Base-by-base conservation (phyloP, 2,329 filamentous ascomycete genomes). In the Xylaria hypoxylon region DNA sequence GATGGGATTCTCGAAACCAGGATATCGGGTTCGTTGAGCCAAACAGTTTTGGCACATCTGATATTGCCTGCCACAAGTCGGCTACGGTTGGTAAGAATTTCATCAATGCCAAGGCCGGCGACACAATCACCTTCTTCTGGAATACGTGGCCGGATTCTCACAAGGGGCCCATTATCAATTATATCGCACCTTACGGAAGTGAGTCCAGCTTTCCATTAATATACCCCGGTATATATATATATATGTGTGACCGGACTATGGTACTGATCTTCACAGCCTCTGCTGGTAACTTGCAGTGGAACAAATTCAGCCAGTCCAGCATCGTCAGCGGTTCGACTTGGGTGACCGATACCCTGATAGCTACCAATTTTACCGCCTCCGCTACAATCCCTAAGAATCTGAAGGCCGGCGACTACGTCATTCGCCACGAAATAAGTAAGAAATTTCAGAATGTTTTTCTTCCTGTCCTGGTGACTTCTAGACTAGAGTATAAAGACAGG, bases 271-370 rank as follows among this genome's bases (percentile, higher is more conserved):
- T 78, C 79, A 35, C 75, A 19, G 84, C 83, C 51, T 81, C 83
- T 74, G 83, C 85, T 74, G 77, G 76, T 2, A 73, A 76, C 22
- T 79, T 88, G 28, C 73, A 82, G 64, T 88, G 84, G 77, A 85
- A 85, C 81, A 89, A 89, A 81, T 85, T 89, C 62, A 82, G 83
- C 56, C 81, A 82, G 63, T 79, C 74, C 19, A 86, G 86, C 70
- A 80, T 87, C 59, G 77, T 83, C 68, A 77, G 80, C 68, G 81
- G 77, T 62, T 77, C 71, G 64, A 79, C 77, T 47, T 89, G 86
- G 86, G 86, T 83, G 59, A 78, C 83, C n/a, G 84, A 87, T 70
- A 73, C 79, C 62, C 70, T 85, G 68, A 80, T 84, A 65, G 73
- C 75, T 17, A 82, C 81, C 74, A 80, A 80, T 68, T 74, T 78